These are phyloP conservation scores for Calycina herbarum DNA, from an alignment of 2,329 filamentous ascomycete species.

Conservation along the genomic window DNA sequence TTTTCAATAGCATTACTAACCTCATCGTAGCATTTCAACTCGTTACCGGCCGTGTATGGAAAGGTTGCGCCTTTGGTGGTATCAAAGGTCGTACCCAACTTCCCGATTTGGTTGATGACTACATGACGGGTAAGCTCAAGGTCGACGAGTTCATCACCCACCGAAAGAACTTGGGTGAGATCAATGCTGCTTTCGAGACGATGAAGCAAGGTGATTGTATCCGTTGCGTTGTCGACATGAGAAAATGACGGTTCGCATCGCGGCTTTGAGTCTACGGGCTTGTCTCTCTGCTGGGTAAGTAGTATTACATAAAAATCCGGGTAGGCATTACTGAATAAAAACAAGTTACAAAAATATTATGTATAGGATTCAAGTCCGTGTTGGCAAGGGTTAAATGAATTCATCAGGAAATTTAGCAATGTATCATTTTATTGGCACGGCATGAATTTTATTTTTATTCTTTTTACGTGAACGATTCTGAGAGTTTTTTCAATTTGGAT, in stretches of 20 bases:
- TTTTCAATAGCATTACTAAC: conserved; percentile 17
- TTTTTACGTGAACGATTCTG: background rate
- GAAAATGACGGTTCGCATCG: conserved; percentile 20
- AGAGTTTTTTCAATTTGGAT: background rate
- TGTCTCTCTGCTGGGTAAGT: background rate
- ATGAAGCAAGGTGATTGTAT: conserved; percentile 99
- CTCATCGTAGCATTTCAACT: conserved; percentile 81
- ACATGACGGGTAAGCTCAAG: conserved; percentile 86
- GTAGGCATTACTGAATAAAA: background rate
- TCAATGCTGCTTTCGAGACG: conserved; percentile 86
- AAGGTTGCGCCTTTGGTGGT: conserved; percentile 94
- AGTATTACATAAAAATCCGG: background rate
- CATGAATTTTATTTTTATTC: no score
- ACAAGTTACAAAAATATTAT: background rate
- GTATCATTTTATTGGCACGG: background rate
- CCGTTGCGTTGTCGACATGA: conserved; percentile 80
- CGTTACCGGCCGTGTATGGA: conserved; percentile 96
- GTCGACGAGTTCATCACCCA: conserved; percentile 99
- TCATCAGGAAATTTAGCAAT: background rate
- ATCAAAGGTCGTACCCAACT: conserved; percentile 97
- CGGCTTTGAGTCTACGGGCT: conserved; percentile 11
- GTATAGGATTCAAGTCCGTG: background rate
- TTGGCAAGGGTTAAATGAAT: background rate
- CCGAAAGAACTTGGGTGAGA: conserved; percentile 75
- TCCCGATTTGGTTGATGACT: conserved; percentile 82